Percentiles rank a stretch among this genome's conserved stretches.
These are phyloP conservation scores for Rhazya stricta DNA, from an alignment of 257 asterid genomes.

Conservation along the genomic window DNA sequence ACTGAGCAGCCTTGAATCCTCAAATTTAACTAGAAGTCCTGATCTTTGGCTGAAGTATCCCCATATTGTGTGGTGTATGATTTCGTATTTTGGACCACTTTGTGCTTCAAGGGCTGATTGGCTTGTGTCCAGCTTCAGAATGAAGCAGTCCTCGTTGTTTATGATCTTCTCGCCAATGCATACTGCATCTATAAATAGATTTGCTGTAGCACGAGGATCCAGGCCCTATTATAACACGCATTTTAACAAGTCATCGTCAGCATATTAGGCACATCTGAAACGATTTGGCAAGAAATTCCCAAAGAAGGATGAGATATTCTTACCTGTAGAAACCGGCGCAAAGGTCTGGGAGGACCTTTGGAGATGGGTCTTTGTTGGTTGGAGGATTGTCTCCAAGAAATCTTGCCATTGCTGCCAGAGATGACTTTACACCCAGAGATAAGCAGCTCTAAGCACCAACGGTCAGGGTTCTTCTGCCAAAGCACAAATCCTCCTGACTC, in stretches of 20 bases:
- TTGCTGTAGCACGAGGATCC: slow-evolving; percentile 74
- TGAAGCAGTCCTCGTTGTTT: slow-evolving; percentile 82
- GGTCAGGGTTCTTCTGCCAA: slow-evolving; percentile 88
- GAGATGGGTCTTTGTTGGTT: slow-evolving; percentile 76
- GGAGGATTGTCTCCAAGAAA: slow-evolving; percentile 85
- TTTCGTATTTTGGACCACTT: slow-evolving; percentile 59
- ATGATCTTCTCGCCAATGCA: slow-evolving; percentile 91
- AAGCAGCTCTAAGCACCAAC: slow-evolving; percentile 70
- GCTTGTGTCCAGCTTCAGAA: slow-evolving; percentile 73
- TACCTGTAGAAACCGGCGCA: slow-evolving; percentile 80
- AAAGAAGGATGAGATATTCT: neutral
- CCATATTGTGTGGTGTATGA: slow-evolving; percentile 90
- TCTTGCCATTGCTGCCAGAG: slow-evolving; percentile 76
- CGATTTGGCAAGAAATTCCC: neutral
- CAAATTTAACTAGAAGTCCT: slow-evolving; percentile 75
- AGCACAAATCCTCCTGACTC: slow-evolving; percentile 80
- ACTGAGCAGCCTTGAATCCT: slow-evolving; percentile 70
- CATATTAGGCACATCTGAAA: too few species aligned
- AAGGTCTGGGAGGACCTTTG: slow-evolving; percentile 67
- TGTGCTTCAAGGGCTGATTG: slow-evolving; percentile 74
- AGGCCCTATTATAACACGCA: slow-evolving; percentile 40
- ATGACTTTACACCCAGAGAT: slow-evolving; percentile 84
- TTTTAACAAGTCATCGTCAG: neutral
- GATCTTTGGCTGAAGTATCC: slow-evolving; percentile 97
- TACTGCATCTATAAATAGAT: slow-evolving; percentile 70